Base-by-base conservation (phyloP, 768 basidiomycete genomes). In the Pulveroboletus sp. region DNA sequence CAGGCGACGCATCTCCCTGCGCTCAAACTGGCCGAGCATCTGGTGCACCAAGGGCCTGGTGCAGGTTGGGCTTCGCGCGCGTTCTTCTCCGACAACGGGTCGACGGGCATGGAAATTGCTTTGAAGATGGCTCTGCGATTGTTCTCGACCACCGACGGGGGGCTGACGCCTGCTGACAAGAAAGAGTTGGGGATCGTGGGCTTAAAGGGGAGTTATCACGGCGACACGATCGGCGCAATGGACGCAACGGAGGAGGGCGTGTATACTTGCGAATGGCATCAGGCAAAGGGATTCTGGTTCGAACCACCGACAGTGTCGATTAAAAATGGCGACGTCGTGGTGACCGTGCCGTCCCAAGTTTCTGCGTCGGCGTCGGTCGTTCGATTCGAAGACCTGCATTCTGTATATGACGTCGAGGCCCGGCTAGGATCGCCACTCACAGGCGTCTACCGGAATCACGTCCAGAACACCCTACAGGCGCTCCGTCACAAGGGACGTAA, bases 141-240 rank as follows among this genome's bases (percentile, higher is more conserved):
- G 2, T 86, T 76, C 53, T 71, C 78, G 13, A 55, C 68, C 30
- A 71, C 74, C 17, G 60, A 67, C 16, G 57, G 62, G 11, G 59
- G 63, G 1, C 58, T 79, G 6, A 61, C 69, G 19, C 60, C 67
- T 6, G 32, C 49, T 10, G 73, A 73, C 23, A 72, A 73, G 55
- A 79, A 77, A 52, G 68, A 72, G 22, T 71, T 93, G 5, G 90
- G 89, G 5, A 79, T 98, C 2, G 63, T 98, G 4, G 95, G 95
- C 0, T 60, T 98, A 36, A 85, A 82, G 57, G 95, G 95, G 5
- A 92, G 92, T 62, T 98, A 97, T 70, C 95, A 98, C 61, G 95
- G 95, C 2, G 95, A 98, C 67, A 98, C 95, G 12, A 94, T 97
- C 53, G 95, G 95, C 0, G 85, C 86, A 2, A 98, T 98, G 95